Evolutionary conservation across 805 yeast species (phyloP), one percentile per base, ranked within the genome.

Genomic region (Blastobotrys parvus): DNA sequence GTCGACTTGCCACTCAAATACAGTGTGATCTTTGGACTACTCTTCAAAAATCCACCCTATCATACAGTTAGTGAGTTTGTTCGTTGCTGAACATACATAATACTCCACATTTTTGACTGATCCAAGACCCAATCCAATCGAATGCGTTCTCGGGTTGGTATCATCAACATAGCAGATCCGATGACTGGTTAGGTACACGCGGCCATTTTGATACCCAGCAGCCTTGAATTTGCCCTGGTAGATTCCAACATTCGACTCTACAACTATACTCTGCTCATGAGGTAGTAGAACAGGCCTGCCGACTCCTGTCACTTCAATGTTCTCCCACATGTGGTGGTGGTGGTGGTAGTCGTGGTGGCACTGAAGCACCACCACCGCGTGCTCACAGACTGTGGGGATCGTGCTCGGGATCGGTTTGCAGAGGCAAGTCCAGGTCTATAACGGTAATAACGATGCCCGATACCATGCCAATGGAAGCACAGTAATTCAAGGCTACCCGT

Each of bases 131-230:
- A 81, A 45, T 1, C 69, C 69, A 2, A 81, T 57, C 2, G 84
- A 75, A 43, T 65, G 57, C 4, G 57, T 53, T 2, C 55, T 55
- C 1, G 75, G 71, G 16, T 50, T 45, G 4, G 16, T 52, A 43
- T 75, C 73, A 52, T 82, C 89, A 10, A 89, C 74, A 58, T 80
- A 90, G 10, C 88, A 78, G 1, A 90, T 59, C 37, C 97, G 63
- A 43, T 71, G 71, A 31, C 78, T 75, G 0, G 97, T 89, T 23
- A 90, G 63, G 59, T 88, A 88, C 0, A 83, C 55, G 23, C 95
- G 68, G 0, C 97, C 97, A 45, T 72, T 63, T 57, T 85, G 94
- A 48, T 79, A 74, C 23, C 74, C 67, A 2, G 64, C 41, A 19
- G 85, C 72, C 63, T 84, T 85, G 46, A 67, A 65, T 45, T 77